Conservation (phyloP, 345 rosid genomes). For the Garcia nutans region DNA sequence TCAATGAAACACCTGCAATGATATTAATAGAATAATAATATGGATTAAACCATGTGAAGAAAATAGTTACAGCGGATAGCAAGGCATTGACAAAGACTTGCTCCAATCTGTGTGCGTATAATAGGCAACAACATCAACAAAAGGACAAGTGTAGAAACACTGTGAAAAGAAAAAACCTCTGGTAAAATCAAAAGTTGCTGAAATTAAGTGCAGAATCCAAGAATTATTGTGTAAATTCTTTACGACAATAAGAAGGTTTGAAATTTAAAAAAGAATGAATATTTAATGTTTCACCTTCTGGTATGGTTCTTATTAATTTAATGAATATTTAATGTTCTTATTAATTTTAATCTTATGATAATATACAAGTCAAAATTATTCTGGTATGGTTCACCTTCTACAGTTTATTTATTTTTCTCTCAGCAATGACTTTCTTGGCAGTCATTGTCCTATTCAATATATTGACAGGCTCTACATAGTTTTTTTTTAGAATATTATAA, state of each 20-base stretch:
- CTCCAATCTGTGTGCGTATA: background rate
- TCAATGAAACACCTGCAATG: too few relatives aligned
- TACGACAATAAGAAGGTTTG: background rate
- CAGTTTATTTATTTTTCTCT: background rate
- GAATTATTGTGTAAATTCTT: too few relatives aligned
- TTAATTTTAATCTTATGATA: background rate
- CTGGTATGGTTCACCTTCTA: conserved; percentile 7
- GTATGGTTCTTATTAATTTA: too few relatives aligned
- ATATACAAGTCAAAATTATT: conserved; percentile 20
- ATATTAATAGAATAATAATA: too few relatives aligned
- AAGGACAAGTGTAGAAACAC: background rate
- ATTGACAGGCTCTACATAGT: background rate
- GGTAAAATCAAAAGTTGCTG: too few relatives aligned
- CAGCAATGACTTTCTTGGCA: conserved; percentile 10
- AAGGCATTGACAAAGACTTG: background rate
- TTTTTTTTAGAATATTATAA: background rate
- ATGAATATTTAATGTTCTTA: background rate
- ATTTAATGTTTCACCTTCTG: background rate
- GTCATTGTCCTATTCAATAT: background rate
- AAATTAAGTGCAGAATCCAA: background rate
- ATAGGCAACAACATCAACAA: background rate
- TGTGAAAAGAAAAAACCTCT: background rate
- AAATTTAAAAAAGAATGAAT: background rate
- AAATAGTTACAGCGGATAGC: background rate
- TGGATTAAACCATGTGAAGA: background rate